Base-by-base conservation (phyloP, 108 stramenopile genomes). In the Nitzschia sp. region DNA sequence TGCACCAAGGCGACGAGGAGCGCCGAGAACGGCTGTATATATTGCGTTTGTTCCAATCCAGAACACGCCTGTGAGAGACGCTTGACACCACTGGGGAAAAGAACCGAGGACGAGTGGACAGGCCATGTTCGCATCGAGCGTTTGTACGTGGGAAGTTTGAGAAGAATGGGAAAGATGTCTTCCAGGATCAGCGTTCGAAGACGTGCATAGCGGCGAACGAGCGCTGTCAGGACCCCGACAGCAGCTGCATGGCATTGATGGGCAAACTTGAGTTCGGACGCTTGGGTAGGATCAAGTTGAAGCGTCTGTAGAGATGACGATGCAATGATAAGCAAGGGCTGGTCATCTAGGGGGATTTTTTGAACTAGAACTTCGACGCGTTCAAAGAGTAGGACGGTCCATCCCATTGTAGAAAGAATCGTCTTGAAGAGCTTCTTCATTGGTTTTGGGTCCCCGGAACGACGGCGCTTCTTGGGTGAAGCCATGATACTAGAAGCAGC, bases 131-230 rank as follows among this genome's bases (percentile, higher is more conserved):
- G 77, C 59, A 94, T 68, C 38, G 83, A 75, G 63, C 80, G 72
- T 77, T 92, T 95, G 10, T 80, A 84, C 1, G 86, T 78, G 12
- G 96, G 95, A 42, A 97, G 62, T 72, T 91, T 90, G 41, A 91
- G 79, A 82, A 96, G 76, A 65, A 95, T 38, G 0, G 94, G 92
- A 57, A 95, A 95, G 17, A 97, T 54, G 72, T 97, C 96, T 80
- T 96, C 95, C 43, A 95, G 39, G 51, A 97, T 91, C 44, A 91
- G 82, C 34, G 84, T 67, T 19, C 96, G 91, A 65, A 91, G 86
- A 9, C 71, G 60, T 29, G 85, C 82, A 81, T 93, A 83, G 0
- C 71, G 71, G 53, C 85, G 80, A 79, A 91, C 92, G 17, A 92
- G 86, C 17, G 82, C 70, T 7, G 88, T 88, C 20, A 91, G 65